Percentiles rank a stretch among this genome's conserved stretches.
phyloP scores from a whole-genome alignment of 177 flowering plant genomes.

The Vitis hybrid region DNA sequence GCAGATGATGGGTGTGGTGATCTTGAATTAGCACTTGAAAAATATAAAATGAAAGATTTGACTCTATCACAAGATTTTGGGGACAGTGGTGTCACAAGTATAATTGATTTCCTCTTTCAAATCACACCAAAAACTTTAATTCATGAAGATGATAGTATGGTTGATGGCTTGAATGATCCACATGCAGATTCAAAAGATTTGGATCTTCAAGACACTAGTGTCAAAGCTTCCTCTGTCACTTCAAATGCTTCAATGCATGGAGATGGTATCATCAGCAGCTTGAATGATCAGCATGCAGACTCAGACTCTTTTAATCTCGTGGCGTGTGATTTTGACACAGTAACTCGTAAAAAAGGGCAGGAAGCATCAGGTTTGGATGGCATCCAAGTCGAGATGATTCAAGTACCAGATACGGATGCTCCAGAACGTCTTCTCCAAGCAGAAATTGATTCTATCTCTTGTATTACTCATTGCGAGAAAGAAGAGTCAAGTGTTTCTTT shows the following conservation, averaged over 20 bases:
- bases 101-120: no score
- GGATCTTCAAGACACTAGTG: background rate
- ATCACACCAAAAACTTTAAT: background rate
- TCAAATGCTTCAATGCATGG: background rate
- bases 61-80: no score
- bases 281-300: background rate
- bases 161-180: background rate
- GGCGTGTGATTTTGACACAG: slow-evolving; percentile 11
- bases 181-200: background rate
- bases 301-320: background rate
- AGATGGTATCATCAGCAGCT: background rate
- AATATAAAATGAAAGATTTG: background rate
- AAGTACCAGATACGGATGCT: slow-evolving; percentile 15
- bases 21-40: background rate
- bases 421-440: slow-evolving; percentile 8
- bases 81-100: no score
- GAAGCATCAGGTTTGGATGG: background rate
- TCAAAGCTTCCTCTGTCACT: background rate
- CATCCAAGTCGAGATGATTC: slow-evolving; percentile 6
- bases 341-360: background rate
- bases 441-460: slow-evolving; percentile 4
- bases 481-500: slow-evolving; percentile 12
- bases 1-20: background rate
- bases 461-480: slow-evolving; percentile 19
- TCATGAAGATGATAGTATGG: background rate